These are phyloP conservation scores for Oropetium thomaeum DNA, from an alignment of 176 grass and related monocot genomes.

Conservation along the genomic window DNA sequence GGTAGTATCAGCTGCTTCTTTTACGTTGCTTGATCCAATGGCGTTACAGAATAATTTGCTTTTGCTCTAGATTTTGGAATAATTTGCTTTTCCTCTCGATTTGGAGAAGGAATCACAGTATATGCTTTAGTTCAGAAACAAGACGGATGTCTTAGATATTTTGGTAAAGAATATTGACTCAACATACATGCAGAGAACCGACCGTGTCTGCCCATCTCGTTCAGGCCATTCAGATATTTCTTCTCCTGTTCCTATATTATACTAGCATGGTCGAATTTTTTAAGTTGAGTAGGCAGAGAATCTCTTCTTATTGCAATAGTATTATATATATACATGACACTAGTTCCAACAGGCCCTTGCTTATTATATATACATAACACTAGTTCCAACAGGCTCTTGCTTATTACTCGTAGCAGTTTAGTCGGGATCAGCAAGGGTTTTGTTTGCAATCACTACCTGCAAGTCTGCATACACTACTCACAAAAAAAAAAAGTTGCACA, in stretches of 20 bases:
- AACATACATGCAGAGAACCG: not conserved
- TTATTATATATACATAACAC: not conserved
- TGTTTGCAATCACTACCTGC: not conserved
- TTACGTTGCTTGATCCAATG: not conserved
- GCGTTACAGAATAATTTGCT: not conserved
- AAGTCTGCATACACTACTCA: not conserved
- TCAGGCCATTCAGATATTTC: not conserved
- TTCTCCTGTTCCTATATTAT: not conserved
- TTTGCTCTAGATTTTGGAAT: too few relatives aligned
- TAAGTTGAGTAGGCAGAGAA: not conserved
- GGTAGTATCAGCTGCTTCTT: not conserved
- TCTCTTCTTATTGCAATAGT: not conserved
- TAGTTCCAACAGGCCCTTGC: not conserved
- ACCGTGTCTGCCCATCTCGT: not conserved
- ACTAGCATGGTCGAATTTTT: not conserved
- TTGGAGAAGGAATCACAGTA: not conserved
- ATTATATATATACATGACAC: not conserved
- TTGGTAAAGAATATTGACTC: not conserved
- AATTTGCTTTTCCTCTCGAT: not conserved
- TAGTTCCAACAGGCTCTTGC: not conserved
- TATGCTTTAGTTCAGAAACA: not conserved
- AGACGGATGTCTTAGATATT: not conserved
- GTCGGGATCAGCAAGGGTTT: not conserved
- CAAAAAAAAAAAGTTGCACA: too few relatives aligned
- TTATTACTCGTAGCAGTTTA: not conserved